Evolutionary conservation across 192 early-diverging fungal genomes (phyloP), one percentile per base, ranked within the genome.

Genomic region (Coemansia pectinata): DNA sequence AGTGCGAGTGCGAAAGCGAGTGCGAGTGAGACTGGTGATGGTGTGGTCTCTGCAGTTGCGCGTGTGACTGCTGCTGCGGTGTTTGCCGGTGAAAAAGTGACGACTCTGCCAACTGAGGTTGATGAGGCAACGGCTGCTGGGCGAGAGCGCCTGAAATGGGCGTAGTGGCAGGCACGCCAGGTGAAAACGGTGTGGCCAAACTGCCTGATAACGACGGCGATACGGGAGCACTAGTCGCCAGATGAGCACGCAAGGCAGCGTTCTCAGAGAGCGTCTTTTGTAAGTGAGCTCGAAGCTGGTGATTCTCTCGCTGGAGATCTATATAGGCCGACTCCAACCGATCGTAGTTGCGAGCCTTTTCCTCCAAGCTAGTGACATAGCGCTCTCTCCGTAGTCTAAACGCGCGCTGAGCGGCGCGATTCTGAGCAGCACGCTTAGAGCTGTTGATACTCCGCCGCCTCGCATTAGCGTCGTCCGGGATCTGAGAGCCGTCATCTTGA

Each of bases 351-450:
- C 81, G 76, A 1, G 81, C 81, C 72, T 83, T 83, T 15, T 83
- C 81, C 45, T 83, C 81, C 21, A 83, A 70, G 21, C 76, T 65
- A 6, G 81, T 64, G 21, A 83, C 81, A 34, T 83, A 83, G 21
- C 74, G 36, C 47, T 83, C 81, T 61, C 81, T 71, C 63, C 81
- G 65, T 45, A 83, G 59, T 53, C 81, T 71, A 66, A 83, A 83
- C 33, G 81, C 81, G 2, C 81, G 65, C 64, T 83, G 81, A 1
- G 81, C 81, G 2, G 81, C 81, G 21, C 81, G 69, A 61, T 83
- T 83, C 73, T 83, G 81, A 3, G 81, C 81, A 10, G 81, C 81
- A 19, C 81, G 75, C 48, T 83, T 83, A 31, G 81, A 83, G 68
- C 81, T 83, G 55, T 83, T 83, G 62, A 83, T 78, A 44, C 69